These are phyloP conservation scores for Scutellaria minor DNA, from an alignment of 257 asterid species.

Conservation along the genomic window DNA sequence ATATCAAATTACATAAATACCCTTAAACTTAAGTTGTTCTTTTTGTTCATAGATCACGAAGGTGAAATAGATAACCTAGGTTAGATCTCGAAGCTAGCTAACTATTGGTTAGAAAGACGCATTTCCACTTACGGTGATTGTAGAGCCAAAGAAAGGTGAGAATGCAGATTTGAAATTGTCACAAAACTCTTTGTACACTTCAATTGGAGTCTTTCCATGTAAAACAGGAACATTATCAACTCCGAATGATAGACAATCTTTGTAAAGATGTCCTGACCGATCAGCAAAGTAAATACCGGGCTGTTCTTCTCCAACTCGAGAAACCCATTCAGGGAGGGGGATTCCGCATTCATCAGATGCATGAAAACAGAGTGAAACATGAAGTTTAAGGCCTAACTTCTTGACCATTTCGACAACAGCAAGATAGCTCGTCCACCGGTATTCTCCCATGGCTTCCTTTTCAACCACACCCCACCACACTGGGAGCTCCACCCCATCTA, in stretches of 20 bases:
- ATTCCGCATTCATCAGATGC: slow-evolving; percentile 54
- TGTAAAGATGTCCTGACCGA: slow-evolving; percentile 57
- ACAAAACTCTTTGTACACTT: slow-evolving; percentile 66
- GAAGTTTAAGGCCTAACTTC: slow-evolving; percentile 70
- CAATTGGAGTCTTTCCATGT: slow-evolving; percentile 78
- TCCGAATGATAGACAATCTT: slow-evolving; percentile 65
- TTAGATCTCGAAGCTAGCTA: no score
- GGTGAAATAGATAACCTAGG: no score
- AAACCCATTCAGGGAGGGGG: slow-evolving; percentile 76
- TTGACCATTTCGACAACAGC: slow-evolving; percentile 68
- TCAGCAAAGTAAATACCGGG: slow-evolving; percentile 63
- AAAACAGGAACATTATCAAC: slow-evolving; percentile 76
- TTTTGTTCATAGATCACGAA: no score
- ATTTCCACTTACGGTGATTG: slow-evolving; percentile 63
- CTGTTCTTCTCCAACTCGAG: slow-evolving; percentile 54
- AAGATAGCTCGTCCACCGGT: slow-evolving; percentile 78
- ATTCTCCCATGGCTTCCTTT: slow-evolving; percentile 67
- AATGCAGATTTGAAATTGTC: slow-evolving; percentile 69
- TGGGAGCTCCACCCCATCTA: slow-evolving; percentile 89
- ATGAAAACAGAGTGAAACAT: slow-evolving; percentile 72
- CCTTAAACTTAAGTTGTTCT: no score
- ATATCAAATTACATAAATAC: no score
- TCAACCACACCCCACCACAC: slow-evolving; percentile 95
- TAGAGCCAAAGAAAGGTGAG: slow-evolving; percentile 63
- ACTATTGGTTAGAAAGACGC: no score